A percentile compares a stretch with the other conserved stretches of the same genome.
Evolutionary conservation across 192 early-diverging fungal species (phyloP).

Genomic region (Umbelopsis sp.): DNA sequence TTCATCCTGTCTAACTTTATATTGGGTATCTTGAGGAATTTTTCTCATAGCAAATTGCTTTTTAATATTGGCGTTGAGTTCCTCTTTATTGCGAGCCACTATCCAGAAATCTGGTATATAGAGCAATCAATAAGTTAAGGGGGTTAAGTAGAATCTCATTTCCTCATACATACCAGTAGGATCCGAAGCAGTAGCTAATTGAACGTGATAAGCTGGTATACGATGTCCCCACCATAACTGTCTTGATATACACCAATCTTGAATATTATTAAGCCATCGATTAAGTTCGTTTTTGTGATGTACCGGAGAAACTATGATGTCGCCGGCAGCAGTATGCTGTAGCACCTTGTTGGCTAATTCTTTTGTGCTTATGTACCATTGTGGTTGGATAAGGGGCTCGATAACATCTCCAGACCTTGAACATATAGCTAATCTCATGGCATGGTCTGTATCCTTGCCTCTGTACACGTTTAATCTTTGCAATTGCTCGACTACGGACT

Average conservation of each 20-base stretch:
- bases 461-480: constrained; percentile 68
- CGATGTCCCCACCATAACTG: constrained; percentile 99
- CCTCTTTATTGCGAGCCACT: constrained; percentile 54
- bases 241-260: constrained; percentile 98
- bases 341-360: constrained; percentile 73
- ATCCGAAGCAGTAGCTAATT: constrained; percentile 43
- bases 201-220: constrained; percentile 85
- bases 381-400: constrained; percentile 93
- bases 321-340: constrained; percentile 62
- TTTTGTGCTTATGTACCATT: constrained; percentile 93
- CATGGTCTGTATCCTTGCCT: constrained; percentile 77
- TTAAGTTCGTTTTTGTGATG: constrained; percentile 82
- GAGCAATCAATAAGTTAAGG: too few relatives aligned
- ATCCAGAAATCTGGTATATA: constrained; percentile 60
- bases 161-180: not conserved
- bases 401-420: constrained; percentile 92
- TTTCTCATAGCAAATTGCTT: constrained; percentile 48
- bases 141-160: not conserved
- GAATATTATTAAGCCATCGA: constrained; percentile 79
- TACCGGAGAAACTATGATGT: constrained; percentile 73
- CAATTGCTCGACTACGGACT: constrained; percentile 67
- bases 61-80: constrained; percentile 60
- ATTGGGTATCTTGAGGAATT: constrained; percentile 41
- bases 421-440: constrained; percentile 71
- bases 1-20: constrained; percentile 62